phyloP scores from a whole-genome alignment of 176 grass and related monocot species.

The Rhynchospora tenuis region DNA sequence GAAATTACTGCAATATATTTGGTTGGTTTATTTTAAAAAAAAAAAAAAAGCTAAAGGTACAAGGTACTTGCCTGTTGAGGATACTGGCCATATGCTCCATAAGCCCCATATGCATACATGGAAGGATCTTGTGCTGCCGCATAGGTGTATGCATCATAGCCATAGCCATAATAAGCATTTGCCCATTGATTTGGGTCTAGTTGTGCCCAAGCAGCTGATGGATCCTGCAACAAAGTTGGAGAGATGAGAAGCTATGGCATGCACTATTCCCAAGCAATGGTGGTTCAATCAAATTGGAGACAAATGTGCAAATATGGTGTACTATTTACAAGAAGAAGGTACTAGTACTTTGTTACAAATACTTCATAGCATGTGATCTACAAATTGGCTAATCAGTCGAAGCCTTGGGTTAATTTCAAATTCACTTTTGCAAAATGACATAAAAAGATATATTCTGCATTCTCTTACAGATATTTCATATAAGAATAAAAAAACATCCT shows the following conservation, averaged over 20 bases:
- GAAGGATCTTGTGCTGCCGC: constrained; percentile 75
- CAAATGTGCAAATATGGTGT: constrained; percentile 9
- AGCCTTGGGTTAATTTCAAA: not conserved
- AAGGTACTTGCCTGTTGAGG: constrained; percentile 64
- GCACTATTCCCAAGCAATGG: no score
- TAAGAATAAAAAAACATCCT: not conserved
- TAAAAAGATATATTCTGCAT: not conserved
- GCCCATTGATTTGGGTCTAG: constrained; percentile 94
- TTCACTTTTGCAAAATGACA: not conserved
- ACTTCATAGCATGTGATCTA: not conserved
- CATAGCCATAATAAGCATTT: constrained; percentile 80
- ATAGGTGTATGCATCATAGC: constrained; percentile 91
- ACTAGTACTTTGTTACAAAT: not conserved
- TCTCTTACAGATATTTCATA: not conserved
- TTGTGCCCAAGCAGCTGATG: constrained; percentile 74
- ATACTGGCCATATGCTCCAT: constrained; percentile 85
- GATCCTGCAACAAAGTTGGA: constrained; percentile 49
- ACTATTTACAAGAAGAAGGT: not conserved
- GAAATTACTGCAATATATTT: not conserved
- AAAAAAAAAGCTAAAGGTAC: not conserved
- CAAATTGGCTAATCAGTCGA: not conserved
- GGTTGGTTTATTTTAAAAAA: not conserved
- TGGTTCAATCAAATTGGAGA: not conserved
- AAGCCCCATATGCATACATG: constrained; percentile 75
- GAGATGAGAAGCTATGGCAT: not conserved